These are phyloP conservation scores for Trichophyton equinum DNA, from an alignment of 2,329 filamentous ascomycete genomes.

Conservation along the genomic window DNA sequence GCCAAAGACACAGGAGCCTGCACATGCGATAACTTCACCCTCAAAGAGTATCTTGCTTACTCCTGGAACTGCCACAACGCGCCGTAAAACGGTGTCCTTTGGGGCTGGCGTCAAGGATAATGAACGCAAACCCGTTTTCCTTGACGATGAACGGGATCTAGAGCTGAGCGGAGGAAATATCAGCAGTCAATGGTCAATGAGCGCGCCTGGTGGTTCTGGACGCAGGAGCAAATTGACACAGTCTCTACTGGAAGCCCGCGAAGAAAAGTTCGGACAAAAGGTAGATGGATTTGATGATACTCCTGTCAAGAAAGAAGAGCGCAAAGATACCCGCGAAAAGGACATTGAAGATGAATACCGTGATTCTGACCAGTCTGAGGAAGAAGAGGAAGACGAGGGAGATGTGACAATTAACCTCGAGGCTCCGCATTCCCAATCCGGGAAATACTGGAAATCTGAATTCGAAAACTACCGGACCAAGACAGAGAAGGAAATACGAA, in stretches of 20 bases:
- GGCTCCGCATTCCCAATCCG: constrained; percentile 45
- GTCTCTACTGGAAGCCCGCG: constrained; percentile 29
- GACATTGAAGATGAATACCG: neutral
- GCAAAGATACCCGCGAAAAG: constrained; percentile 11
- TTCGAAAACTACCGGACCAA: constrained; percentile 46
- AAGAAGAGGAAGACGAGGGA: constrained; percentile 8
- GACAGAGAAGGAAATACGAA: constrained; percentile 48
- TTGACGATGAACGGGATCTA: constrained; percentile 33
- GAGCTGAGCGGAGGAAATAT: constrained; percentile 35
- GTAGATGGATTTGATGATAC: constrained; percentile 20
- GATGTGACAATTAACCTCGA: constrained; percentile 43
- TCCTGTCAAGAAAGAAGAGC: constrained; percentile 10
- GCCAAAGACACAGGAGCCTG: constrained; percentile 9
- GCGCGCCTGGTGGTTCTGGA: neutral
- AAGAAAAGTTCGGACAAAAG: constrained; percentile 13
- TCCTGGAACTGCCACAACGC: constrained; percentile 44
- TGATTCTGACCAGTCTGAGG: neutral
- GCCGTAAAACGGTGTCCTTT: constrained; percentile 50
- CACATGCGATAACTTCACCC: constrained; percentile 34
- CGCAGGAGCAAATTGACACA: constrained; percentile 30
- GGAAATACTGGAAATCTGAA: constrained; percentile 50
- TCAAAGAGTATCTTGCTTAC: constrained; percentile 54
- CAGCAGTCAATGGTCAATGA: constrained; percentile 22
- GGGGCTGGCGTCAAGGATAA: constrained; percentile 46
- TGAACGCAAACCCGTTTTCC: constrained; percentile 37